phyloP scores from a whole-genome alignment of 2,329 filamentous ascomycete genomes.

The Claviceps africana region DNA sequence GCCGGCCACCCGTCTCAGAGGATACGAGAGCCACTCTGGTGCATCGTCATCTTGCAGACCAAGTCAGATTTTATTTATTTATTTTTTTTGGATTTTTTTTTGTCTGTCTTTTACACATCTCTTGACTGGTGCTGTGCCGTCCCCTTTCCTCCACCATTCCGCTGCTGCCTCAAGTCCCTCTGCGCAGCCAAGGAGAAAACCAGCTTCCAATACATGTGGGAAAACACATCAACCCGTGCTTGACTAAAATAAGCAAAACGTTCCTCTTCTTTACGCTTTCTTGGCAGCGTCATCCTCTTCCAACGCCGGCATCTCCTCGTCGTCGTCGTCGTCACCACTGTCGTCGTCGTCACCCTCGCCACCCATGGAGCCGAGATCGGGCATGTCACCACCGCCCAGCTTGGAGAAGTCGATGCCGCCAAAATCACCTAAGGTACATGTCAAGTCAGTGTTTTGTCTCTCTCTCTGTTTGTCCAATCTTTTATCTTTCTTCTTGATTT shows the following conservation, averaged over 20 bases:
- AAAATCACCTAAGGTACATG: constrained; percentile 46
- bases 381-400: constrained; percentile 45
- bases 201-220: not conserved
- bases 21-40: not conserved
- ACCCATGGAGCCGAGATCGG: constrained; percentile 30
- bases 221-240: not conserved
- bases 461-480: too few species aligned
- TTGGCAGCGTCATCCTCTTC: constrained; percentile 33
- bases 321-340: constrained; percentile 49
- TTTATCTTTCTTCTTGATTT: too few species aligned
- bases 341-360: constrained; percentile 33
- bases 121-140: constrained; percentile 1
- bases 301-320: constrained; percentile 76
- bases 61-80: not conserved
- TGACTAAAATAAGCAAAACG: not conserved
- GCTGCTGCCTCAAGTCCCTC: not conserved
- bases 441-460: not conserved
- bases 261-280: constrained; percentile 19
- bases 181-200: not conserved
- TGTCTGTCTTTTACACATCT: not conserved
- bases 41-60: not conserved
- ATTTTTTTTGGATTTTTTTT: not conserved
- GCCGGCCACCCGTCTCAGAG: not conserved
- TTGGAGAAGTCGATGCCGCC: constrained; percentile 91
- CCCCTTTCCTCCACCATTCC: not conserved